Conservation (phyloP, 148 eudicot species). For the Spergularia marina region DNA sequence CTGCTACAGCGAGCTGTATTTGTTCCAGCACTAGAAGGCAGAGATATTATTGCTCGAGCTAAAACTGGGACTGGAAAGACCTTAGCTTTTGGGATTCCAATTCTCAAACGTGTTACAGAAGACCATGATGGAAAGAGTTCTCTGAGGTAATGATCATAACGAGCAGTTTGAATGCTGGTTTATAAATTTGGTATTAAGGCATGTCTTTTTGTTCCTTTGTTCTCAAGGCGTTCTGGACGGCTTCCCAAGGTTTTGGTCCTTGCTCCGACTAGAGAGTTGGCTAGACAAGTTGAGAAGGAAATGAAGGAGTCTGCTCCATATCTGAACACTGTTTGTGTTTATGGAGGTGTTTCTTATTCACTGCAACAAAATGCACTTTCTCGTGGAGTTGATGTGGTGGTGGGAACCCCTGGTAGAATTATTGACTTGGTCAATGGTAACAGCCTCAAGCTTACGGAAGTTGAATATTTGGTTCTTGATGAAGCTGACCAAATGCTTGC, state of each 20-base stretch:
- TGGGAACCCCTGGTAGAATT: slow-evolving; percentile 96
- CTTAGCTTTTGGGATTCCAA: slow-evolving; percentile 90
- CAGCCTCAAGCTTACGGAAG: slow-evolving; percentile 78
- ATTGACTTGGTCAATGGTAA: slow-evolving; percentile 73
- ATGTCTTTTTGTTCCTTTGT: slow-evolving; percentile 21
- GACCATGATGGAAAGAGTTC: slow-evolving; percentile 48
- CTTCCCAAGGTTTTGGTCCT: slow-evolving; percentile 86
- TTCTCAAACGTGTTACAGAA: slow-evolving; percentile 66
- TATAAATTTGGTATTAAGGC: slow-evolving; percentile 1
- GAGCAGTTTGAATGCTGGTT: not conserved
- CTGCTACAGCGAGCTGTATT: slow-evolving; percentile 69
- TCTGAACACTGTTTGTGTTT: slow-evolving; percentile 85
- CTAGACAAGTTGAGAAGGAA: slow-evolving; percentile 95
- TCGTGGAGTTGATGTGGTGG: slow-evolving; percentile 97
- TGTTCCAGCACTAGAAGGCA: slow-evolving; percentile 71
- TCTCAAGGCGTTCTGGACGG: slow-evolving; percentile 64
- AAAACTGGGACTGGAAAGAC: slow-evolving; percentile 99
- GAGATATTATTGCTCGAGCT: slow-evolving; percentile 90
- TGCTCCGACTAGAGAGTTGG: slow-evolving; percentile 96
- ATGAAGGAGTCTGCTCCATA: slow-evolving; percentile 95
- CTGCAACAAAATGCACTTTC: slow-evolving; percentile 69
- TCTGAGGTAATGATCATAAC: slow-evolving; percentile 43
- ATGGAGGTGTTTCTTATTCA: slow-evolving; percentile 89
- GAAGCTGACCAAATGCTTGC: slow-evolving; percentile 99
- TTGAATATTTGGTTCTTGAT: slow-evolving; percentile 83